Evolutionary conservation across 352 stramenopile species (phyloP), one percentile per base, ranked within the genome.

Genomic region (Phytophthora palmivora): DNA sequence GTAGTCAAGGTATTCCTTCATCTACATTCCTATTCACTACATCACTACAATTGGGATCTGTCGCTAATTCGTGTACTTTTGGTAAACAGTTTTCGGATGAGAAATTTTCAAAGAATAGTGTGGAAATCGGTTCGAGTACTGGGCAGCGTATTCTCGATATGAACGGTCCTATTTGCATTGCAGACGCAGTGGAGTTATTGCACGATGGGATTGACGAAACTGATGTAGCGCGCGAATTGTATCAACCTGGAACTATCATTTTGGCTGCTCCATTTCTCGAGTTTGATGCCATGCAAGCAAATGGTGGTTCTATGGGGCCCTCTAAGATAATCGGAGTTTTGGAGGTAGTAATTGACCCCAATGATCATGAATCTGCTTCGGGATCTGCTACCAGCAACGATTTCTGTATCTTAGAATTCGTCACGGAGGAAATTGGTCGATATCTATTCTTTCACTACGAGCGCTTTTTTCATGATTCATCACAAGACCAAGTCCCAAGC

Each of bases 371-470:
- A 46, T 41, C 26, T 12, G 26, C 1, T 32, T 26, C 57, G 10
- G 46, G 16, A 15, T 51, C 51, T 48, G 51, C 59, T 33, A 81
- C 67, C 8, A 78, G 79, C 19, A 94, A 91, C 41, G 85, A 94
- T 49, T 67, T 72, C 42, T 84, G 69, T 18, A 94, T 94, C 24
- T 57, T 94, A 1, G 76, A 92, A 37, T 59, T 89, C 24, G 76
- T 81, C 0, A 79, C 81, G 0, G 67, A 91, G 37, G 79, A 88
- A 46, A 74, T 94, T 11, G 78, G 80, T 2, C 74, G 83, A 16
- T 92, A 94, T 46, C 56, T 94, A 24, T 87, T 78, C 38, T 94
- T 91, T 46, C 81, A 94, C 54, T 94, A 90, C 49, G 69, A 82
- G 10, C 67, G 71, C 22, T 92, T 92, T 55, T 91, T 94, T 61